Conservation (phyloP, 495 filamentous ascomycete genomes). For the Hypoxylon crocopeplum region DNA sequence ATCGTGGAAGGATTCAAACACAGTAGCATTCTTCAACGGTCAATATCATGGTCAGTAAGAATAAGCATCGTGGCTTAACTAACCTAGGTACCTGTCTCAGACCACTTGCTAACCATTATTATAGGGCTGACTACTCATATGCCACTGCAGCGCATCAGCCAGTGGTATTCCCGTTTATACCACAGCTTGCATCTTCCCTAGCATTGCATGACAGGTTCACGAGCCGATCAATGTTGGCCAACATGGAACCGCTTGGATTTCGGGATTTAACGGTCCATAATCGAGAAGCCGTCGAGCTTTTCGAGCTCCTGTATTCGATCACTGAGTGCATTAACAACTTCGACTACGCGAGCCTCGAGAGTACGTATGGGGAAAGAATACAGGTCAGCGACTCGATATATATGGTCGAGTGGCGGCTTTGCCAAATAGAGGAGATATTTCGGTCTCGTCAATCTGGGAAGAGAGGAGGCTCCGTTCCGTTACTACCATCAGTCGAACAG, state of each 20-base stretch:
- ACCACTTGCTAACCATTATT: background rate
- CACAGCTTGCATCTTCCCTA: conserved; percentile 37
- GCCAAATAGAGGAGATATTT: conserved; percentile 30
- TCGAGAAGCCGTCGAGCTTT: conserved; percentile 35
- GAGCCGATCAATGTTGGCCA: conserved; percentile 27
- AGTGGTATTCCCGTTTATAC: conserved; percentile 40
- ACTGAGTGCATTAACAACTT: conserved; percentile 39
- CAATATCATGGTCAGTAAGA: conserved; percentile 39
- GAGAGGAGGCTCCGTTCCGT: conserved; percentile 15
- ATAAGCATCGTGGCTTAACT: background rate
- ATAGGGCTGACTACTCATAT: conserved; percentile 43
- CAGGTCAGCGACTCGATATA: conserved; percentile 44
- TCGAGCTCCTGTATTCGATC: conserved; percentile 38
- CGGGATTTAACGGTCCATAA: conserved; percentile 31
- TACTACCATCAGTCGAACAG: conserved; percentile 11
- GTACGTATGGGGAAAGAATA: conserved; percentile 32
- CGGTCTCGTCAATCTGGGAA: conserved; percentile 21
- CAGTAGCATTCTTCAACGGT: conserved; percentile 37
- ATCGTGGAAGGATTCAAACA: conserved; percentile 41
- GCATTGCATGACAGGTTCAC: conserved; percentile 33
- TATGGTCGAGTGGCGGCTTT: conserved; percentile 40
- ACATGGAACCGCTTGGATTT: conserved; percentile 21
- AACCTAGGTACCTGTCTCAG: background rate
- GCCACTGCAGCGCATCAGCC: conserved; percentile 38
- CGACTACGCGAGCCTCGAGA: conserved; percentile 35